Conservation (phyloP, 2,329 filamentous ascomycete genomes). For the Aspergillus sojae region DNA sequence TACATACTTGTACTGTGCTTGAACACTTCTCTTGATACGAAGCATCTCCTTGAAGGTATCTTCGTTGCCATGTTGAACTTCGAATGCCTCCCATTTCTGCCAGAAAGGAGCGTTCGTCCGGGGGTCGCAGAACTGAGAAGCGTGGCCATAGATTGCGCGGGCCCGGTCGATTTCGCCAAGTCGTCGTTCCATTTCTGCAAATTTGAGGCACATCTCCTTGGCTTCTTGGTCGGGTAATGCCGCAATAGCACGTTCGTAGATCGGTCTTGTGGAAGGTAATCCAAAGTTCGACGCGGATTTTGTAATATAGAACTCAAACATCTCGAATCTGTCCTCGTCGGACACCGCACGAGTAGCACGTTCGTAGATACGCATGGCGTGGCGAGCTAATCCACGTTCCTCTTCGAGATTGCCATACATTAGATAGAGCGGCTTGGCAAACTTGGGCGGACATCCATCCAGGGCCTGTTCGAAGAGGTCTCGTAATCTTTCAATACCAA, state of each 20-base stretch:
- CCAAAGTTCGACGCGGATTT: conserved; percentile 98
- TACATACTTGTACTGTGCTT: conserved; percentile 88
- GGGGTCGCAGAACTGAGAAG: conserved; percentile 95
- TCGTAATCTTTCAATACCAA: conserved; percentile 88
- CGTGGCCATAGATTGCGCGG: conserved; percentile 92
- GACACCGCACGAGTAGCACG: conserved; percentile 91
- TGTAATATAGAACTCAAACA: conserved; percentile 99
- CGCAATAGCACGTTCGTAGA: conserved; percentile 94
- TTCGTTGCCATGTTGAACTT: conserved; percentile 97
- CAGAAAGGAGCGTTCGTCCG: conserved; percentile 88
- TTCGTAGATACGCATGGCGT: conserved; percentile 99
- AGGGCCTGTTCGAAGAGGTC: conserved; percentile 97
- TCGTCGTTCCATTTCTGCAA: conserved; percentile 92
- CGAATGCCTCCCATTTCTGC: conserved; percentile 96
- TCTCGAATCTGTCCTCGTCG: conserved; percentile 91
- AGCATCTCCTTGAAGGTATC: conserved; percentile 99
- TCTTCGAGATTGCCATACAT: conserved; percentile 99
- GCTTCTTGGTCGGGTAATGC: conserved; percentile 92
- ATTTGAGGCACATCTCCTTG: conserved; percentile 97
- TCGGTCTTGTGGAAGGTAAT: conserved; percentile 87
- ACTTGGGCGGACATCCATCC: conserved; percentile 91
- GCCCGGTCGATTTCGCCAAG: conserved; percentile 93
- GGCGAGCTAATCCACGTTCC: conserved; percentile 87
- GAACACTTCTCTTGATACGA: conserved; percentile 93
- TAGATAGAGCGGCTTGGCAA: conserved; percentile 92